Conservation (phyloP, 2,329 filamentous ascomycete genomes). For the Graphiopsis chlorocephala region DNA sequence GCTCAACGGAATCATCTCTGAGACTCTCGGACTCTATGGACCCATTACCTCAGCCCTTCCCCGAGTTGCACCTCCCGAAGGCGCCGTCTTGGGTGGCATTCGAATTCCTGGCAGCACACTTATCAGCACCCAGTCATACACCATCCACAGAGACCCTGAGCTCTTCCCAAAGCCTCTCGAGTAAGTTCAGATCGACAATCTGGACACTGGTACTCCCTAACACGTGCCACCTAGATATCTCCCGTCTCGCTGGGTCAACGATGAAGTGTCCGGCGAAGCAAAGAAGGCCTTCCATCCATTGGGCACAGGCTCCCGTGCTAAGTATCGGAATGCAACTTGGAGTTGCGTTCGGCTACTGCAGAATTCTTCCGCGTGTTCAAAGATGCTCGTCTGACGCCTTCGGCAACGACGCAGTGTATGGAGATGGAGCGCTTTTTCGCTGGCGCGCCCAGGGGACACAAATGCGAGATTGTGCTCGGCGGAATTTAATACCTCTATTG, state of each 20-base stretch:
- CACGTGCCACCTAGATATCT: not conserved
- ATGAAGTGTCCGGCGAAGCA: not conserved
- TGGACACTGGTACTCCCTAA: not conserved
- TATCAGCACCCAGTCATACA: not conserved
- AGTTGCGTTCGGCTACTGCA: conserved; percentile 21
- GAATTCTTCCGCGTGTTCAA: conserved; percentile 23
- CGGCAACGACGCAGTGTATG: conserved; percentile 22
- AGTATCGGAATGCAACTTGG: conserved; percentile 25
- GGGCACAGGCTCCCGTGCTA: conserved; percentile 21
- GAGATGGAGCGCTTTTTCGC: conserved; percentile 11
- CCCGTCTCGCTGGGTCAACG: not conserved
- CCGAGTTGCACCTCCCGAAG: conserved; percentile 26
- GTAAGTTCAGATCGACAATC: not conserved
- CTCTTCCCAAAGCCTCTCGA: not conserved
- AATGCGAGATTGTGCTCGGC: not conserved
- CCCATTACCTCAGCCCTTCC: conserved; percentile 31
- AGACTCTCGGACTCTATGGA: conserved; percentile 32
- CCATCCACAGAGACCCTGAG: not conserved
- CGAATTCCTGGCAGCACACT: not conserved
- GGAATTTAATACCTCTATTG: too few relatives aligned
- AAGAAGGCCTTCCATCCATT: conserved; percentile 14
- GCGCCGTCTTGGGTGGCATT: conserved; percentile 10
- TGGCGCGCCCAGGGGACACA: not conserved
- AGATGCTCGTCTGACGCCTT: conserved; percentile 18
- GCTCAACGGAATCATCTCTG: conserved; percentile 29